phyloP scores from a whole-genome alignment of 1,284 basidiomycete species.

The Ceratobasidium theobromae region DNA sequence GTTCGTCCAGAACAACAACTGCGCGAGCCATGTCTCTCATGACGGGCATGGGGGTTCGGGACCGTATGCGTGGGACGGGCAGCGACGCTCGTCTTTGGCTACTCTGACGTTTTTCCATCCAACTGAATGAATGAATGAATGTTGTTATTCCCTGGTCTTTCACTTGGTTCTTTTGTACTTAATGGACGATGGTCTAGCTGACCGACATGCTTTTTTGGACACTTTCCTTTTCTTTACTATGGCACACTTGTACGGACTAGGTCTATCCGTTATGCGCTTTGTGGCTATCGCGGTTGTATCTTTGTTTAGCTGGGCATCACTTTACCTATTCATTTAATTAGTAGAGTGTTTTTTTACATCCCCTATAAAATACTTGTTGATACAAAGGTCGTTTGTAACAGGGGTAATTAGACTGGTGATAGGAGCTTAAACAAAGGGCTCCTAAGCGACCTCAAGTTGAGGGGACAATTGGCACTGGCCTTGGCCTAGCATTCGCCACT shows the following conservation, averaged over 20 bases:
- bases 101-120: no score
- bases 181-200: not conserved
- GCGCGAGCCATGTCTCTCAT: no score
- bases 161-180: not conserved
- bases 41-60: no score
- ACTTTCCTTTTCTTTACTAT: not conserved
- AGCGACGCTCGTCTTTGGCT: no score
- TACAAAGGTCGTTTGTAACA: not conserved
- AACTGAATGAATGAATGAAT: no score
- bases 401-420: no score
- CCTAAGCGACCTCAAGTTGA: no score
- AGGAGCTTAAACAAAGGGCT: no score
- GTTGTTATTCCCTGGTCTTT: not conserved
- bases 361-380: not conserved
- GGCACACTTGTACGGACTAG: not conserved
- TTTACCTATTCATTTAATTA: not conserved
- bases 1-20: no score
- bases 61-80: no score
- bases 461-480: no score
- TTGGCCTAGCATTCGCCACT: no score
- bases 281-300: not conserved
- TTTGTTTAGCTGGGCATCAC: not conserved
- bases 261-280: not conserved
- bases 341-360: not conserved
- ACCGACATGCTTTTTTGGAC: not conserved